Base-by-base conservation (phyloP, 1,139 yeast species). In the Lodderomyces jiufengensis region DNA sequence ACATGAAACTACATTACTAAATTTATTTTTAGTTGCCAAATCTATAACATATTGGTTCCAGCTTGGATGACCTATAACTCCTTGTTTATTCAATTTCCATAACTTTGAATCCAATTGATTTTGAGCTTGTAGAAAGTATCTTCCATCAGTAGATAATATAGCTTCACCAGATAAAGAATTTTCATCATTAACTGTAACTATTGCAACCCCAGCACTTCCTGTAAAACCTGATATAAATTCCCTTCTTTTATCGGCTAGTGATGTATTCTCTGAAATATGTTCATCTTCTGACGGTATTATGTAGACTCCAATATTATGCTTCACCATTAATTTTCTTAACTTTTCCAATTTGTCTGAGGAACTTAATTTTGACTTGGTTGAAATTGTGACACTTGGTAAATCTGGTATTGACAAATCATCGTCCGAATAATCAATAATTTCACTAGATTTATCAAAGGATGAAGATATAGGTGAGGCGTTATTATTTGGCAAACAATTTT, bases 251-350 rank as follows among this genome's bases (percentile, higher is more conserved):
- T 76, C 81, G 2, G 76, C 65, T 12, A 61, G 51, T 0, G 79
- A 66, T 1, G 79, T 72, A 43, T 73, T 68, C 43, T 76, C 81
- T 10, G 76, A 67, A 43, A 70, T 78, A 48, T 76, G 82, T 42
- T 75, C 79, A 49, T 76, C 82, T 47, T 73, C 80, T n/a, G 77
- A 70, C 2, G 82, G 80, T 6, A 76, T 59, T 23, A 76, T 63
- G 46, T 76, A 76, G 2, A 74, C 78, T 3, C 72, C 73, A 15
- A 76, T 59, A 1, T 64, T 59, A 43, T 64, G 49, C 9, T 54
- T 39, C 32, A 49, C 55, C 81, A 76, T 76, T 37, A 61, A 51
- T 23, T 49, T 38, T 28, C 80, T 56, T 31, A 76, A 50, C 11
- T 47, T 44, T 2, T 25, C 32, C 28, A 75, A 59, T 42, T 55